Evolutionary conservation across 257 asterid species (phyloP), one percentile per base, ranked within the genome.

Genomic region (Schizonepeta tenuifolia): DNA sequence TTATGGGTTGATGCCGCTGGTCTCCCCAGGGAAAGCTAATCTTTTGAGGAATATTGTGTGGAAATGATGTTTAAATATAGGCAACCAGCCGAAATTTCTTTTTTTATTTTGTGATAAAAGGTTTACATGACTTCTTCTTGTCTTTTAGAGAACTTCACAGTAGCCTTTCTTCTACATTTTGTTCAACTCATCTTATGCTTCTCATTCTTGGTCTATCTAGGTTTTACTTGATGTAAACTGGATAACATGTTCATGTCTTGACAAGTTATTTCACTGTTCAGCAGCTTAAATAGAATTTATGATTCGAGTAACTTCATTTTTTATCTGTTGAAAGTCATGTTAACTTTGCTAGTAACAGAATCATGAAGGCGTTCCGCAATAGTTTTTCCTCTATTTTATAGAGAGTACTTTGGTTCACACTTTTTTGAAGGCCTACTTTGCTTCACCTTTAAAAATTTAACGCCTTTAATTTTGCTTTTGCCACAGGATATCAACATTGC

Each of bases 401-500:
- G 9, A 33, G 38, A 53, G 15, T 59, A 33, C 33, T 46, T 79
- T 46, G 64, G 40, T 57, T 69, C 36, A 5, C 3, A 31, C 36
- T 31, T 31, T 31, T 31, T 31, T 31, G 36, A 4, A 31, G 36
- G 36, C 36, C 5, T 59, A 33, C 22, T 46, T 79, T 46, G 58
- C 31, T 65, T 69, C 47, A 41, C 44, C 15, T 15, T 5, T 47
- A 46, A 17, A 21, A 21, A 28, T 59, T 67, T 24, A 58, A 82
- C 51, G 14, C 47, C 38, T n/a, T 41, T 43, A 35, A 65, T 0
- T 81, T 71, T 69, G 43, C 59, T 75, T 65, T 69, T 67, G 46
- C 63, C 28, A 17, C 88, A 89, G 96, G 91, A 78, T 56, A 73
- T 60, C 36, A 86, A 78, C 67, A 15, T 67, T 63, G 72, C 74